Evolutionary conservation across 352 stramenopile genomes (phyloP), one percentile per base, ranked within the genome.

Genomic region (Pythium sp.): DNA sequence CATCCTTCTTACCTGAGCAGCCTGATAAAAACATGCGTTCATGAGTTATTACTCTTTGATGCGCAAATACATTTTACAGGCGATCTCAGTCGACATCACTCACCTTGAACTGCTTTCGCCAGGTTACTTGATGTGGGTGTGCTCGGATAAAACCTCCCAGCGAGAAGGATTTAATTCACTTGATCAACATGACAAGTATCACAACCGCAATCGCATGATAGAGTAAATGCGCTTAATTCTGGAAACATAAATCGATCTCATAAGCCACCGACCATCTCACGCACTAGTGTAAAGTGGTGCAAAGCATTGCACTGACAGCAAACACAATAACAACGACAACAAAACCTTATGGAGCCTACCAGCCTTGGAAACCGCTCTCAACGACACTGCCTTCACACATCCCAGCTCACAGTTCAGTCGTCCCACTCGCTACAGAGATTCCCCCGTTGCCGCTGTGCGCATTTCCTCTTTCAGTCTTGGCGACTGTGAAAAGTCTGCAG

Each of bases 401-500:
- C 18, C 6, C 57, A 32, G 26, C 30, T 26, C 14, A 22, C 41
- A 24, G 20, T 24, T 26, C 36, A 3, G 15, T 58, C 34, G 5
- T 5, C 20, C 18, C 7, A 24, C 18, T 32, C 1, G 51, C 34
- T 66, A 71, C 41, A 71, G 30, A n/a, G 66, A 67, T 32, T 71
- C 66, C 14, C 20, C 24, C 1, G 14, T 15, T 28, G 56, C 28
- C 5, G 20, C 4, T 28, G 20, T 8, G 12, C 15, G 41, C 24
- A 24, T 22, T 15, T 64, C 54, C 12, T n/a, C 47, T n/a, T 61
- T 64, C 15, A 30, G 18, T 26, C 55, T n/a, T 36, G 62, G 34
- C n/a, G 34, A 34, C 8, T 41, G 76, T n/a, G 78, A 68, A 36
- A 82, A 74, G 41, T 91, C 84, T 6, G 74, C 64, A 26, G 79